phyloP scores from a whole-genome alignment of 768 basidiomycete genomes.

The Sporobolomyces roseus region DNA sequence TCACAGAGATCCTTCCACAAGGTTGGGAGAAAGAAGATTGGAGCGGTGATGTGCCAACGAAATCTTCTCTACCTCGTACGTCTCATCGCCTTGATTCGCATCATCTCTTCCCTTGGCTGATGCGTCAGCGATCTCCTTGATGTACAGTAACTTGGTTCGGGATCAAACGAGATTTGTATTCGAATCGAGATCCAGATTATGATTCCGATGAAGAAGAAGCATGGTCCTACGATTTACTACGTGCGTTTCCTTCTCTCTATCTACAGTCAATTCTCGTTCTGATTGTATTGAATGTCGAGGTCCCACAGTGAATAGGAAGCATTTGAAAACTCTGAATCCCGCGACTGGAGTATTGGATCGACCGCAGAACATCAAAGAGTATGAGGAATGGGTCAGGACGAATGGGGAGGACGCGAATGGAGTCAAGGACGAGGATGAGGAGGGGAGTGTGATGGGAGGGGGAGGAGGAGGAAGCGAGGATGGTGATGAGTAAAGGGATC shows the following conservation, averaged over 20 bases:
- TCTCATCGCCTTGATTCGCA: too few relatives aligned
- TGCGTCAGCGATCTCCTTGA: too few relatives aligned
- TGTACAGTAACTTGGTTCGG: slow-evolving; percentile 36
- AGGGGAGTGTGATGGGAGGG: not conserved
- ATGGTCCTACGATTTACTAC: slow-evolving; percentile 27
- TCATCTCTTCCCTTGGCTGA: too few relatives aligned
- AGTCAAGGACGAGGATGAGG: not conserved
- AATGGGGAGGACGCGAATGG: not conserved
- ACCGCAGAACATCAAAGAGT: slow-evolving; percentile 11
- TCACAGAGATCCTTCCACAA: slow-evolving; percentile 37
- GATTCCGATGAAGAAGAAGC: slow-evolving; percentile 42
- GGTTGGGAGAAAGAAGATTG: slow-evolving; percentile 33
- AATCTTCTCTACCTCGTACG: slow-evolving; percentile 28
- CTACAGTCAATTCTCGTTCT: too few relatives aligned
- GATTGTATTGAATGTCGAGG: too few relatives aligned
- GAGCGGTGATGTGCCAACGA: not conserved
- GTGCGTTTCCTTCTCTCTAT: slow-evolving; percentile 12
- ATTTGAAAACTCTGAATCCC: slow-evolving; percentile 9
- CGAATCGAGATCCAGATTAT: slow-evolving; percentile 41
- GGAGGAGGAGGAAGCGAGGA: slow-evolving; percentile 1
- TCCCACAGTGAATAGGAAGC: not conserved
- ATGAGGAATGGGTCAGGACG: slow-evolving; percentile 14
- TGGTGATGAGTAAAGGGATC: slow-evolving; percentile 6
- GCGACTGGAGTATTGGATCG: slow-evolving; percentile 2
- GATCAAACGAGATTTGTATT: slow-evolving; percentile 40